A percentile compares a stretch with the other conserved stretches of the same genome.
Evolutionary conservation across 495 filamentous ascomycete genomes (phyloP).

Genomic region (Monascus purpureus): DNA sequence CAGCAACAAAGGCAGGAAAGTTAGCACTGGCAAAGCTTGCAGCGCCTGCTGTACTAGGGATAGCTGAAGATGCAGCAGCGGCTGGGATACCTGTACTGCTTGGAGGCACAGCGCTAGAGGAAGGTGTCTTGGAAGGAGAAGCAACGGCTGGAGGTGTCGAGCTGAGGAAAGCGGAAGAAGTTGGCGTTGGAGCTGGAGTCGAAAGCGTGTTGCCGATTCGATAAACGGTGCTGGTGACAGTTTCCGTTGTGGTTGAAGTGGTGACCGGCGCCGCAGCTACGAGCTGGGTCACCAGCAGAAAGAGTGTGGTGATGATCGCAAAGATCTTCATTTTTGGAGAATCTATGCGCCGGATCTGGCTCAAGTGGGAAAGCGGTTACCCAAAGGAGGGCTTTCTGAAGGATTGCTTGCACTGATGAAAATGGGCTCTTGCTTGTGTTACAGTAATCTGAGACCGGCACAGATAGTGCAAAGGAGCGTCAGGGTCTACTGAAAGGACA

Average conservation of each 20-base stretch:
- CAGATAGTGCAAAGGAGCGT: too few species aligned
- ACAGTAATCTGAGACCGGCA: too few species aligned
- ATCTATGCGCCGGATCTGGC: too few species aligned
- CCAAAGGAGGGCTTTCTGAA: too few species aligned
- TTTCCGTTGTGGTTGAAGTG: constrained; percentile 18
- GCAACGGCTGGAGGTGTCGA: constrained; percentile 2
- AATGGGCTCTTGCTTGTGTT: too few species aligned
- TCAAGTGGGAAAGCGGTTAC: too few species aligned
- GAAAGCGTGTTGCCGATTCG: constrained; percentile 17
- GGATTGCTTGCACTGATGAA: too few species aligned
- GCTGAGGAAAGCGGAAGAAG: constrained; percentile 4
- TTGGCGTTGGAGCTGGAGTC: constrained; percentile 8
- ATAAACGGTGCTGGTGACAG: constrained; percentile 21
- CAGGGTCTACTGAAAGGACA: too few species aligned
- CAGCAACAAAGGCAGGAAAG: constrained; percentile 21
- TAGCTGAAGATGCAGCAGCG: constrained; percentile 6
- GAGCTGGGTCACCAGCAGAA: constrained; percentile 22
- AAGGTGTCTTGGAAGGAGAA: not conserved
- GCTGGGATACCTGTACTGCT: not conserved
- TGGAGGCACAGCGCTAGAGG: too few species aligned
- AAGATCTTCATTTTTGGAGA: constrained; percentile 21
- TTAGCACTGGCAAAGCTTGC: constrained; percentile 11
- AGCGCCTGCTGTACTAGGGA: constrained; percentile 10
- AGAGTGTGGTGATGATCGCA: constrained; percentile 18
- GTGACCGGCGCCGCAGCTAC: constrained; percentile 12